Base-by-base conservation (phyloP, 352 stramenopile species). In the Phytopythium aichiense region DNA sequence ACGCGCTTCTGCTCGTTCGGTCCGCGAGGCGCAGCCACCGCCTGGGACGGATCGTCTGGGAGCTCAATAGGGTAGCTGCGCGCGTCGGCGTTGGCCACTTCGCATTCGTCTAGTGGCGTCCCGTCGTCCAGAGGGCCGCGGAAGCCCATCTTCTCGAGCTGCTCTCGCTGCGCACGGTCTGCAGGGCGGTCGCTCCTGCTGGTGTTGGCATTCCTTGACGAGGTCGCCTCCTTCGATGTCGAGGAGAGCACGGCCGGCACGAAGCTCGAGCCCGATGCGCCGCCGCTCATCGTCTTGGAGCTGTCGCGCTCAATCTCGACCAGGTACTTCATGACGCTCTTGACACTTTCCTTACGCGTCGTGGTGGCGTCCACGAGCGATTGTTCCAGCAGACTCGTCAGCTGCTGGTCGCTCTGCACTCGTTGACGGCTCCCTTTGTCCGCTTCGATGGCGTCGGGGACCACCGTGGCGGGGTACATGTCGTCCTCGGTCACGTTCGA, bases 1-100 rank as follows among this genome's bases (percentile, higher is more conserved):
- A 89, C 46, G 38, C 82, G 82, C 45, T 75, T 37, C 9, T 66
- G 65, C 49, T 89, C 82, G 65, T 85, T 85, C 28, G 57, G 61
- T 2, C 71, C 65, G 18, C 79, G 63, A 7, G 76, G 77, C 37
- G 63, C 69, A 0, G 67, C 54, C 33, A 81, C 64, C 9, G 51
- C 63, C 60, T 65, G 45, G n/a, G 28, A 61, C 28, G 72, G 63
- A 50, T 79, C 61, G 2, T 78, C 71, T 38, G 64, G 63, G 54
- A 77, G 58, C 54, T 74, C 53, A 35, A 82, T 73, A 48, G 69
- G 58, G 58, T 91, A 89, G 12, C 23, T 71, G 52, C 82, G 75
- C 40, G 66, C 64, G 42, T 77, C 69, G 11, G 68, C 65, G 57
- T 87, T 86, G 25, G 77, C 77, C 15, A 91, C 63, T 0, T 73